Conservation (phyloP, 306 rosid species). For the Pueraria montana region DNA sequence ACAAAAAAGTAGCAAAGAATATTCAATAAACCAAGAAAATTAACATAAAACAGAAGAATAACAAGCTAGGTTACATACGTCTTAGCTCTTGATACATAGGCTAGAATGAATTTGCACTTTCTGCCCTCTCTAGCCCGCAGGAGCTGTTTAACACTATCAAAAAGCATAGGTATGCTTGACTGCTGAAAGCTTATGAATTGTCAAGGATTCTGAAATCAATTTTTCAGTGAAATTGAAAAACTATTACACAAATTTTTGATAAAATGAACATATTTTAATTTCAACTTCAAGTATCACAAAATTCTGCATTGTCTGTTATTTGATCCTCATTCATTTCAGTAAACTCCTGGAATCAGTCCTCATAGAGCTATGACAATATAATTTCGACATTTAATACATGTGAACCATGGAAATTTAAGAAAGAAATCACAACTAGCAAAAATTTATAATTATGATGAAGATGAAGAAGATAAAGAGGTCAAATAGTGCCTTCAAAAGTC, state of each 20-base stretch:
- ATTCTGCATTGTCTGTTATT: constrained; percentile 21
- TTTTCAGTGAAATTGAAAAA: constrained; percentile 23
- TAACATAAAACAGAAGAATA: constrained; percentile 19
- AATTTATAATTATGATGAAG: constrained; percentile 6
- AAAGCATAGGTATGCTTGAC: constrained; percentile 78
- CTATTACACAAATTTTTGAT: not conserved
- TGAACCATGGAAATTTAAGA: constrained; percentile 6
- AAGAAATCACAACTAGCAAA: not conserved
- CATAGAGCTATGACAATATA: not conserved
- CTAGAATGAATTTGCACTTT: constrained; percentile 87
- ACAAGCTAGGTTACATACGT: constrained; percentile 57
- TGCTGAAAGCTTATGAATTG: constrained; percentile 89
- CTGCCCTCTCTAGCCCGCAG: constrained; percentile 68
- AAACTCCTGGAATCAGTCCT: constrained; percentile 35
- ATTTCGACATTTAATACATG: constrained; percentile 13
- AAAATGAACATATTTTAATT: constrained; percentile 13
- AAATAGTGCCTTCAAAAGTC: too few species aligned
- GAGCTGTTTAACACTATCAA: constrained; percentile 73
- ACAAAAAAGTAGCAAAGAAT: constrained; percentile 14
- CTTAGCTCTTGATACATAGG: constrained; percentile 88
- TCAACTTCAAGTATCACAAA: constrained; percentile 20
- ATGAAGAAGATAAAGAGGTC: not conserved
- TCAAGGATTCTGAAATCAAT: constrained; percentile 62
- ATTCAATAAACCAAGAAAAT: constrained; percentile 37
- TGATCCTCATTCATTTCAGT: constrained; percentile 33